Evolutionary conservation across 495 filamentous ascomycete genomes (phyloP), one percentile per base, ranked within the genome.

Genomic region (Sphaerosporella brunnea): DNA sequence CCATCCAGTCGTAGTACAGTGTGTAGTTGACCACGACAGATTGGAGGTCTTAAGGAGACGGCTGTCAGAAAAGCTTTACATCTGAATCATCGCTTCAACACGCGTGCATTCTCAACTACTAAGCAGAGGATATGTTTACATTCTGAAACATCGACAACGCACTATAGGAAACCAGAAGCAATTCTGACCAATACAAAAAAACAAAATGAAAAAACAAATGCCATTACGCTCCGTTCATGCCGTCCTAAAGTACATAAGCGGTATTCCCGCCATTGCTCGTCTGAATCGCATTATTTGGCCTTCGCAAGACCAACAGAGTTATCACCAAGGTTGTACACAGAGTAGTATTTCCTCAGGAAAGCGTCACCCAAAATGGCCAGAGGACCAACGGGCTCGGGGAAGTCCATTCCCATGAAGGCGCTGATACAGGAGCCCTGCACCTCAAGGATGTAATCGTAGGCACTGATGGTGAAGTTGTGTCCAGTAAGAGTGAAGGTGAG

Each of bases 281-380:
- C n/a, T n/a, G n/a, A 32, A 32, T 32, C 28, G 28, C 28, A 43
- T 43, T 43, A 43, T 43, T 43, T 43, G 3, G 88, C 69, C 69
- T 79, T 75, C 53, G 88, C 92, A 59, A 99, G 74, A 51, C 85
- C 86, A 48, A 99, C 82, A 44, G 76, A 76, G 60, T 76, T 71
- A 68, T 81, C 79, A 48, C 81, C 84, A 32, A 93, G 69, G 65
- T 99, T 82, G 60, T 96, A 99, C 59, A 96, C 80, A 49, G 84
- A 93, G 74, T 96, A 99, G 77, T 82, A 99, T 66, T 71, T 84
- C 64, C 92, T 75, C 62, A 99, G 75, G 82, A 99, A 99, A 38
- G 92, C 80, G 65, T 99, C 92, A 56, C 92, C 92, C 25, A 99
- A 76, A 51, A 99, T 96, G 36, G 84, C 92, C 43, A 99, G 73